These are phyloP conservation scores for Isatis tinctoria DNA, from an alignment of 345 rosid species.

Conservation along the genomic window DNA sequence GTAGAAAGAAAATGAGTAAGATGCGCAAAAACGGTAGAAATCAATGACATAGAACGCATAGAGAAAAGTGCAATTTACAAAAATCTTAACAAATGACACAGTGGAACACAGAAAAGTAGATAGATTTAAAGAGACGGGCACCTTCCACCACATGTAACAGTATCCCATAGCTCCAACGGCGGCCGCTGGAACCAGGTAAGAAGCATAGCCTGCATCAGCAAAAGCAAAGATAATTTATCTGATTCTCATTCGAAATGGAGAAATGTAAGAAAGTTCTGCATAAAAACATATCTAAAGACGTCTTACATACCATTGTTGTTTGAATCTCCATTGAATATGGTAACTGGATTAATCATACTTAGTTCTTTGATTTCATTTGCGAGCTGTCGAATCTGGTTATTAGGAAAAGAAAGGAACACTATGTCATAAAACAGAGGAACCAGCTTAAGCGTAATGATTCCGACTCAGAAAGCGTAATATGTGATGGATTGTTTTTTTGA, in stretches of 20 bases:
- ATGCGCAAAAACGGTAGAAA: not conserved
- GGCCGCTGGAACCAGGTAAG: conserved; percentile 86
- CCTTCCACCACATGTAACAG: conserved; percentile 99
- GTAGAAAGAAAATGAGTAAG: conserved; percentile 20
- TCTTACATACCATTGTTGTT: conserved; percentile 43
- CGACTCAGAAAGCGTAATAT: not conserved
- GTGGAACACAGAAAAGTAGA: not conserved
- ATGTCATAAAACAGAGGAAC: not conserved
- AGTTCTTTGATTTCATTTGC: conserved; percentile 92
- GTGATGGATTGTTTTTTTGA: not conserved
- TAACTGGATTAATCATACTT: conserved; percentile 56
- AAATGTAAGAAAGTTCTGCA: not conserved
- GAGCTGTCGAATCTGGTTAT: conserved; percentile 61
- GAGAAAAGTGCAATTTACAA: not conserved
- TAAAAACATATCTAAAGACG: not conserved
- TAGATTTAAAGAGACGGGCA: conserved; percentile 3
- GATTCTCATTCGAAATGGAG: not conserved
- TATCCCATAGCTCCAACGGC: conserved; percentile 95
- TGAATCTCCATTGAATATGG: conserved; percentile 67
- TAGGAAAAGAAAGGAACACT: not conserved
- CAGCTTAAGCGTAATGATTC: not conserved
- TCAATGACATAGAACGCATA: conserved; percentile 1
- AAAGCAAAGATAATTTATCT: conserved; percentile 3
- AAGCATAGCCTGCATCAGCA: conserved; percentile 52
- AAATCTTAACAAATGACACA: not conserved